phyloP scores from a whole-genome alignment of 73 alveolate genomes.

The Paramecium octaurelia region DNA sequence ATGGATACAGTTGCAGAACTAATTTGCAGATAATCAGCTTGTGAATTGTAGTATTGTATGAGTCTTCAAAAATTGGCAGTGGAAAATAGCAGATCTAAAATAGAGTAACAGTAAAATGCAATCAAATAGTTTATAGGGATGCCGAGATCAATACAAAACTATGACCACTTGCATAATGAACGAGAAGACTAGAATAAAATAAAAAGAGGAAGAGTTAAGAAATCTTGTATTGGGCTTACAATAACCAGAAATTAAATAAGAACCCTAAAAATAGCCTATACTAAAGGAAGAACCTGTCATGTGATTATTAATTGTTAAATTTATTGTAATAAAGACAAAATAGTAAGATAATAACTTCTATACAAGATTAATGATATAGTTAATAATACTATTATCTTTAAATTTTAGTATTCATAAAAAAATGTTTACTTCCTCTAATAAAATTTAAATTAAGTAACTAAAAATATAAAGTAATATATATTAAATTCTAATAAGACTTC shows the following conservation, averaged over 20 bases:
- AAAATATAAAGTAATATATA: too few species aligned
- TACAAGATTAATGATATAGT: neutral
- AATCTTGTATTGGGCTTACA: constrained; percentile 50
- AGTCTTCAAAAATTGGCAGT: constrained; percentile 53
- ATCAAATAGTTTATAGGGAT: constrained; percentile 55
- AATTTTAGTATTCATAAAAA: neutral
- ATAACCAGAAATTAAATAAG: constrained; percentile 29
- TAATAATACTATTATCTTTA: neutral
- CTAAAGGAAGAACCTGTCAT: constrained; percentile 4
- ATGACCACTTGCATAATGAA: constrained; percentile 48
- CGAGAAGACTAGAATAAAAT: constrained; percentile 46
- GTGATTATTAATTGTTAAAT: neutral
- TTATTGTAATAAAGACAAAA: neutral
- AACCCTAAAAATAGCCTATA: neutral
- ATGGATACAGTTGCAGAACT: constrained; percentile 61
- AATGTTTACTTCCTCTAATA: neutral
- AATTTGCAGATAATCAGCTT: constrained; percentile 59
- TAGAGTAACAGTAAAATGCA: constrained; percentile 47
- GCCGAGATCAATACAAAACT: constrained; percentile 47
- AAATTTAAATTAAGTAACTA: neutral
- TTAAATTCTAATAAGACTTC: too few species aligned
- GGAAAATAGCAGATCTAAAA: constrained; percentile 57
- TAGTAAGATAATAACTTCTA: neutral
- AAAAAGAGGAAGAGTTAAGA: constrained; percentile 56
- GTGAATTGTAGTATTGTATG: constrained; percentile 60